phyloP scores from a whole-genome alignment of 2,329 filamentous ascomycete species.

The Remersonia thermophila region DNA sequence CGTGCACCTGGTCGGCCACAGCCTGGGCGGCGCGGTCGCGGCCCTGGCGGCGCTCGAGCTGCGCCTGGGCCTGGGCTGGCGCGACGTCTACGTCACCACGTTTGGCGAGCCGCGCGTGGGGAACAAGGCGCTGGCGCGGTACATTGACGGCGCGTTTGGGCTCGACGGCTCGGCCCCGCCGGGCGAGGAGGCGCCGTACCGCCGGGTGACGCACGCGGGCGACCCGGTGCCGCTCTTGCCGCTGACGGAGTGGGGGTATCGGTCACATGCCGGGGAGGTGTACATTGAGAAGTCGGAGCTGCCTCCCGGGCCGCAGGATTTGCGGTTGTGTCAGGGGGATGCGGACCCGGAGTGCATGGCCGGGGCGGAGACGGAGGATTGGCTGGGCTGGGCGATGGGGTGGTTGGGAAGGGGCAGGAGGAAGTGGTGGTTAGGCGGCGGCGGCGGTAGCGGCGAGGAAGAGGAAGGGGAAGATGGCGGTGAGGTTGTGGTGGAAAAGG shows the following conservation, averaged over 20 bases:
- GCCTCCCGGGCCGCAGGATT: constrained; percentile 53
- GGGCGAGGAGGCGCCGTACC: constrained; percentile 37
- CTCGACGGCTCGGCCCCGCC: constrained; percentile 23
- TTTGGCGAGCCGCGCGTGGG: constrained; percentile 76
- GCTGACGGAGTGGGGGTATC: constrained; percentile 76
- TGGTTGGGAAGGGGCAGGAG: not conserved
- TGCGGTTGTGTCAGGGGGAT: constrained; percentile 60
- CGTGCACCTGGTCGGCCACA: constrained; percentile 76
- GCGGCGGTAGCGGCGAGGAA: too few relatives aligned
- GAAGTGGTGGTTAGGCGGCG: too few relatives aligned
- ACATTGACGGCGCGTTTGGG: constrained; percentile 41
- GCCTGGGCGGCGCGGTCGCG: constrained; percentile 83
- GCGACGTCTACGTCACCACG: constrained; percentile 66
- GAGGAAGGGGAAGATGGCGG: constrained; percentile 1
- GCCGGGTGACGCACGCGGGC: constrained; percentile 70
- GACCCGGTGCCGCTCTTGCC: constrained; percentile 87
- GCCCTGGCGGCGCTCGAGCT: constrained; percentile 78
- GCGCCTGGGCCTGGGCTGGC: constrained; percentile 56
- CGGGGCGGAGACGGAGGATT: constrained; percentile 34
- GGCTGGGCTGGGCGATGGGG: constrained; percentile 14
- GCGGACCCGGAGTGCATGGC: constrained; percentile 61
- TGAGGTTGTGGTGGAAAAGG: constrained; percentile 14
- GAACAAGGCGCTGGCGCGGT: constrained; percentile 42
- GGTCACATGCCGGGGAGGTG: constrained; percentile 74
- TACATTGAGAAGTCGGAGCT: constrained; percentile 64